Conservation (phyloP, 768 basidiomycete species). For the Leucocoprinus sp. region DNA sequence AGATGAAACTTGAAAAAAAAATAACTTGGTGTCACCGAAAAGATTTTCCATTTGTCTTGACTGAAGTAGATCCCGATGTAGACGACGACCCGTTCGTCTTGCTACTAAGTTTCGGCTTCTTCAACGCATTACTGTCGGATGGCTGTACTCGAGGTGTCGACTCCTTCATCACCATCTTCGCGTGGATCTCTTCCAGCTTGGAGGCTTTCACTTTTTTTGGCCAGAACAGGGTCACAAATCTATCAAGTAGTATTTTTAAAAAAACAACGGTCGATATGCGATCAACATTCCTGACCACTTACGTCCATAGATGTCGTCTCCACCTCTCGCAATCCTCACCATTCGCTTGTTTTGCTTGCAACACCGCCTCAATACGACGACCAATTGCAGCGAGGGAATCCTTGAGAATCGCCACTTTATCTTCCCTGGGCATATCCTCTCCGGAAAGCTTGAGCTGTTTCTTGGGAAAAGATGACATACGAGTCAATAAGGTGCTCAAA, state of each 20-base stretch:
- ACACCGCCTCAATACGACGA: conserved; percentile 78
- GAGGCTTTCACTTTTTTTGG: conserved; percentile 93
- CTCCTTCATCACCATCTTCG: conserved; percentile 92
- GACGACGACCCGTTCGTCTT: conserved; percentile 49
- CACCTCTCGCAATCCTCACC: conserved; percentile 84
- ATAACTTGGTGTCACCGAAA: conserved; percentile 44
- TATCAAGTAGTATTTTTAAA: conserved; percentile 20
- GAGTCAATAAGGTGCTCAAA: too few relatives aligned
- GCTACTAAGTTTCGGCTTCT: conserved; percentile 53
- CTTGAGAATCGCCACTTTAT: conserved; percentile 93
- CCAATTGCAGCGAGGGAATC: conserved; percentile 94
- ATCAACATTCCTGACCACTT: conserved; percentile 28
- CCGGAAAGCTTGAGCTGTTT: conserved; percentile 94
- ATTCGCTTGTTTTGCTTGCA: conserved; percentile 63
- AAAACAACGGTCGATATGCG: not conserved
- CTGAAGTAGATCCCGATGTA: conserved; percentile 31
- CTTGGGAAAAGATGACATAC: conserved; percentile 28
- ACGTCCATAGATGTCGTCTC: conserved; percentile 97
- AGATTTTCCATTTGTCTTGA: conserved; percentile 54
- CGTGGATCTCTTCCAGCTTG: conserved; percentile 91
- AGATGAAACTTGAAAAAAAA: conserved; percentile 17
- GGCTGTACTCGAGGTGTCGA: conserved; percentile 52
- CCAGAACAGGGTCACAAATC: conserved; percentile 96
- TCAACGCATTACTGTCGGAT: conserved; percentile 35
- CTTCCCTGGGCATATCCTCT: conserved; percentile 88